phyloP scores from a whole-genome alignment of 2,329 filamentous ascomycete genomes.

The Colletotrichum coccodes region DNA sequence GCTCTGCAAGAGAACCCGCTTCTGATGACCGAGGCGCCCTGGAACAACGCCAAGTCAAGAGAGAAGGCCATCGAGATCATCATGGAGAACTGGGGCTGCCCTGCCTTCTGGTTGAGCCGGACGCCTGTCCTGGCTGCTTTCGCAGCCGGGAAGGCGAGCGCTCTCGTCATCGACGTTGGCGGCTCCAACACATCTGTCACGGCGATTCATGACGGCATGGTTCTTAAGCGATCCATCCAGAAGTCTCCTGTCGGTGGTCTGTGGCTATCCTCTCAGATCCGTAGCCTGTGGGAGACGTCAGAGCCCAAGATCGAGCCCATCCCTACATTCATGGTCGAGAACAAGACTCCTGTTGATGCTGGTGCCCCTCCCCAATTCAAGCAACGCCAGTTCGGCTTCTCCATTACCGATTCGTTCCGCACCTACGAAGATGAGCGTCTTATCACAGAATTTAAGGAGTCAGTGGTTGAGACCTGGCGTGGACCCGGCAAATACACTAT shows the following conservation, averaged over 20 bases:
- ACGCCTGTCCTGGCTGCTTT: slow-evolving; percentile 92
- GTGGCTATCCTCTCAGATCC: slow-evolving; percentile 90
- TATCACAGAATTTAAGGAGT: slow-evolving; percentile 97
- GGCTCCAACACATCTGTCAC: slow-evolving; percentile 90
- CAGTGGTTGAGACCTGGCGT: slow-evolving; percentile 92
- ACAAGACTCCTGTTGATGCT: slow-evolving; percentile 90
- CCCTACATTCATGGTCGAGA: slow-evolving; percentile 88
- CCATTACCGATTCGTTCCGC: slow-evolving; percentile 77
- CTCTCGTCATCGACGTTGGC: slow-evolving; percentile 91
- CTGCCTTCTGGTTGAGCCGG: slow-evolving; percentile 92
- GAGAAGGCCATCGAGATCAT: slow-evolving; percentile 96
- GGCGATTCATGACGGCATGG: slow-evolving; percentile 93
- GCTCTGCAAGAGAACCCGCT: slow-evolving; percentile 89
- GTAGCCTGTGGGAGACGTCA: slow-evolving; percentile 78
- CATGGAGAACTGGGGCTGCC: slow-evolving; percentile 96
- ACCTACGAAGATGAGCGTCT: slow-evolving; percentile 91
- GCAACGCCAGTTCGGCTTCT: slow-evolving; percentile 74
- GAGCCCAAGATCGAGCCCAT: slow-evolving; percentile 78
- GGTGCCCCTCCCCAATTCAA: slow-evolving; percentile 81
- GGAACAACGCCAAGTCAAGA: slow-evolving; percentile 87
- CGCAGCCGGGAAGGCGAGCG: slow-evolving; percentile 91
- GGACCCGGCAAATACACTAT: slow-evolving; percentile 75
- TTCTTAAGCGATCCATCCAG: slow-evolving; percentile 89
- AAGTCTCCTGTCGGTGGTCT: slow-evolving; percentile 87
- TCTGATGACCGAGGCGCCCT: slow-evolving; percentile 92